Evolutionary conservation across 2,329 filamentous ascomycete genomes (phyloP), one percentile per base, ranked within the genome.

Genomic region (Berkeleyomyces rouxiae): DNA sequence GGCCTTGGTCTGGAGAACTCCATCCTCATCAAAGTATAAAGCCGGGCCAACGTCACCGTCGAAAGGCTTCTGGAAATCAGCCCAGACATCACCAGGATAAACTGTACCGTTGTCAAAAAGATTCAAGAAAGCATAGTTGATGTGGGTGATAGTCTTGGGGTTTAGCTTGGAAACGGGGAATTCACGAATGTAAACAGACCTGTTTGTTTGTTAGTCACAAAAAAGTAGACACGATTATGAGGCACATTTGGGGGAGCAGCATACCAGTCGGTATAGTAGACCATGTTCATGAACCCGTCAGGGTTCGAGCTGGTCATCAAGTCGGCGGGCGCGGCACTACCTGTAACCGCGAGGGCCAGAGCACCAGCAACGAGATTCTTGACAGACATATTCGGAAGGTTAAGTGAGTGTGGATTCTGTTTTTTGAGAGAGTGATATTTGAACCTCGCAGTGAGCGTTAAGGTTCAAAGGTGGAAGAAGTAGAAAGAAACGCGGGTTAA

Each of bases 111-210:
- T 81, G 0, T 80, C 71, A 7, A 77, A 76, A 16, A 95, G 72
- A 69, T 95, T 91, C 68, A 88, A 86, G 72, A 96, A 96, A 1
- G 90, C 80, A 69, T 83, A 95, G 1, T 95, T 78, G 1, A 95
- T 77, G 68, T 93, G 88, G 0, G 86, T 92, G 60, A 95, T 74
- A 66, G 89, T 77, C 1, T 82, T 77, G 1, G 78, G 82, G 0
- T 86, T 86, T 7, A 95, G 78, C 67, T 89, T 78, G 60, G 85
- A 79, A 0, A 88, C 86, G 63, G 87, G 80, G 70, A 86, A 89
- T 67, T 87, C 82, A 60, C 89, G 81, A 33, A 75, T 86, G 70
- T 95, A 93, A 63, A 90, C 88, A 49, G 82, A 85, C 86, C 79
- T 65, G 13, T 80, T 37, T 10, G 16, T 10, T 42, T 2, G 1